Evolutionary conservation across 2,329 filamentous ascomycete species (phyloP).

Genomic region (Zalaria obscura): DNA sequence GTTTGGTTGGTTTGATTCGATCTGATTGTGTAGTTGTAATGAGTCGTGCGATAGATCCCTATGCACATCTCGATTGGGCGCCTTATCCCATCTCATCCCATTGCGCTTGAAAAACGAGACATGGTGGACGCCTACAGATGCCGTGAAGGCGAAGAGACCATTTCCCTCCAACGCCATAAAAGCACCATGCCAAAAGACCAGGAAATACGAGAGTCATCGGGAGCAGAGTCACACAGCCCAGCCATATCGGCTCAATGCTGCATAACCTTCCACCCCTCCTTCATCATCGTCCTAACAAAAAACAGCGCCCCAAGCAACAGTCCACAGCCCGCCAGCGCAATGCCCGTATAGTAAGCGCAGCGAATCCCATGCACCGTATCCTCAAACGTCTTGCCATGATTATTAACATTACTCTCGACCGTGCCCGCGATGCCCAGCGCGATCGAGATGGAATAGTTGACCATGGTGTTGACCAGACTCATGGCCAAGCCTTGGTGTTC

Average conservation of each 20-base stretch:
- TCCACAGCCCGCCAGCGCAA: constrained; percentile 10
- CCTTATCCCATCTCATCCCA: no score
- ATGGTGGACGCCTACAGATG: no score
- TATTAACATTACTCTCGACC: constrained; percentile 8
- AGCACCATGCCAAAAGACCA: no score
- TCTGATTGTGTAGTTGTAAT: no score
- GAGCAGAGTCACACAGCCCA: no score
- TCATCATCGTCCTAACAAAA: constrained; percentile 8
- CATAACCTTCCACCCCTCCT: constrained; percentile 6
- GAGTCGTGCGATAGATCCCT: no score
- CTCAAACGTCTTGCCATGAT: constrained; percentile 2
- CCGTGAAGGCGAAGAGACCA: no score
- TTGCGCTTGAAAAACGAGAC: no score
- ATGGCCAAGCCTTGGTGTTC: constrained; percentile 16
- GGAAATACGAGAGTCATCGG: no score
- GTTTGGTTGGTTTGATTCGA: no score
- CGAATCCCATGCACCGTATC: constrained; percentile 9
- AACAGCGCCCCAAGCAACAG: constrained; percentile 9
- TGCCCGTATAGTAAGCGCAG: constrained; percentile 12
- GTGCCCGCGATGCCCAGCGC: constrained; percentile 12
- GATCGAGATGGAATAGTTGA: constrained; percentile 15
- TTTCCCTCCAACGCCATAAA: no score
- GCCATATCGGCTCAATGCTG: background rate
- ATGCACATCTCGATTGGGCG: no score
- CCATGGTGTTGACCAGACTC: constrained; percentile 11